phyloP scores from a whole-genome alignment of 208 protist genomes.

The Crithidia fasciculata region DNA sequence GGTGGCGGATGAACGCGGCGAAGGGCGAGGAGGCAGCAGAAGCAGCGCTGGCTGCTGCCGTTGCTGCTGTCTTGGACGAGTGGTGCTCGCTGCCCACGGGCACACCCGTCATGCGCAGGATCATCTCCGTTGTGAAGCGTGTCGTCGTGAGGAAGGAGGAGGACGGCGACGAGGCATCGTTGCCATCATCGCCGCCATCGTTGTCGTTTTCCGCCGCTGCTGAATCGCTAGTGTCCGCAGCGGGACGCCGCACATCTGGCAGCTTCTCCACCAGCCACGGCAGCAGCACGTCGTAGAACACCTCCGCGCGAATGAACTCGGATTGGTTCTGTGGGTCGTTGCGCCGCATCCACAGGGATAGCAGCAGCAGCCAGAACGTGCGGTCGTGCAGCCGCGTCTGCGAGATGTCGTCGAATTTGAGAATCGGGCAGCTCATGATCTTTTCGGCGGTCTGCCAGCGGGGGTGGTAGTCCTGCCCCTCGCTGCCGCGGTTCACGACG shows the following conservation, averaged over 20 bases:
- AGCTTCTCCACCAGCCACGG: slow-evolving; percentile 74
- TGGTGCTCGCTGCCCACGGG: neutral
- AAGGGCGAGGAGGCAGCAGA: slow-evolving; percentile 22
- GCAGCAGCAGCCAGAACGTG: slow-evolving; percentile 72
- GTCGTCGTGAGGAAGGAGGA: slow-evolving; percentile 1
- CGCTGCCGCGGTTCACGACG: slow-evolving; percentile 65
- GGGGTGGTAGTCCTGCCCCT: slow-evolving; percentile 72
- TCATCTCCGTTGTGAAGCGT: slow-evolving; percentile 51
- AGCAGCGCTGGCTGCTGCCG: neutral
- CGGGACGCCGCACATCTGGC: slow-evolving; percentile 10
- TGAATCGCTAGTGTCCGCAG: no score
- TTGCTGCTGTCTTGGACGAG: neutral
- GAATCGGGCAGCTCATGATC: slow-evolving; percentile 48
- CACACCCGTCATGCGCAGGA: slow-evolving; percentile 20
- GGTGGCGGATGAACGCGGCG: slow-evolving; percentile 27
- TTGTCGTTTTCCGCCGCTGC: neutral
- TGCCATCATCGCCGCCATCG: neutral
- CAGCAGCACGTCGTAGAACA: slow-evolving; percentile 86
- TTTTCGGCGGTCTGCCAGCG: slow-evolving; percentile 64
- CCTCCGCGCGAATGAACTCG: slow-evolving; percentile 81
- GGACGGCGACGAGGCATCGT: neutral
- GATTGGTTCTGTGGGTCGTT: slow-evolving; percentile 66
- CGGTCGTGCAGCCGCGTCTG: slow-evolving; percentile 42
- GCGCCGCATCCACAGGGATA: slow-evolving; percentile 74
- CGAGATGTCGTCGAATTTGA: slow-evolving; percentile 55